These are phyloP conservation scores for Fomitopsis serialis DNA, from an alignment of 768 basidiomycete genomes.

Conservation along the genomic window DNA sequence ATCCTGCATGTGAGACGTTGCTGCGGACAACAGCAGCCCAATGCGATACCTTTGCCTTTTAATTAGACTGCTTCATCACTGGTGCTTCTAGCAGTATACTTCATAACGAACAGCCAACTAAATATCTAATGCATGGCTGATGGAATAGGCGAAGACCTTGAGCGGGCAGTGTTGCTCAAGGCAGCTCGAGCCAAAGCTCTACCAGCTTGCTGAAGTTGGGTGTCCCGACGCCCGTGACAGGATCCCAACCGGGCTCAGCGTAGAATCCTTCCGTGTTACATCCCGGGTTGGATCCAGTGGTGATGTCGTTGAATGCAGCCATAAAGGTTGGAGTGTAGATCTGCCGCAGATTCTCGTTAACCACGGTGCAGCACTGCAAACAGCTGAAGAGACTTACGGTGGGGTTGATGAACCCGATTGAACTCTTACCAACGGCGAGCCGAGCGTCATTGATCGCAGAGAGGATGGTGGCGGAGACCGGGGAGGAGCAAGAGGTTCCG, in stretches of 20 bases:
- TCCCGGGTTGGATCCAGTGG: constrained; percentile 25
- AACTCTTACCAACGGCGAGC: constrained; percentile 21
- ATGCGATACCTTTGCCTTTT: too few relatives aligned
- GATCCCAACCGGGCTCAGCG: constrained; percentile 26
- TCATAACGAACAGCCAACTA: too few relatives aligned
- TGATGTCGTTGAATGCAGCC: constrained; percentile 27
- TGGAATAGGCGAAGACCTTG: too few relatives aligned
- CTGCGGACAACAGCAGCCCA: too few relatives aligned
- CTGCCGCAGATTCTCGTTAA: not conserved
- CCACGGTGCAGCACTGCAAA: too few relatives aligned
- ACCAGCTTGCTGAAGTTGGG: constrained; percentile 9
- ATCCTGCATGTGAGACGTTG: too few relatives aligned
- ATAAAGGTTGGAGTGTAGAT: constrained; percentile 10
- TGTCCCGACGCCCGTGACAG: constrained; percentile 28
- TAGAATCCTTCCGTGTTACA: constrained; percentile 28
- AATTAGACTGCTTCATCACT: too few relatives aligned
- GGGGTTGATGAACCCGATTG: constrained; percentile 23
- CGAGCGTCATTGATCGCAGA: constrained; percentile 29
- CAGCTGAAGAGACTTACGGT: too few relatives aligned
- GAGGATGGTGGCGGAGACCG: constrained; percentile 24
- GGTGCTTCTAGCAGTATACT: too few relatives aligned
- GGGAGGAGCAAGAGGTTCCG: constrained; percentile 26
- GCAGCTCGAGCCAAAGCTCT: not conserved
- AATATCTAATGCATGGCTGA: too few relatives aligned
- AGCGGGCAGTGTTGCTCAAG: not conserved